These are phyloP conservation scores for Quercus mongolica DNA, from an alignment of 306 rosid genomes.

Conservation along the genomic window DNA sequence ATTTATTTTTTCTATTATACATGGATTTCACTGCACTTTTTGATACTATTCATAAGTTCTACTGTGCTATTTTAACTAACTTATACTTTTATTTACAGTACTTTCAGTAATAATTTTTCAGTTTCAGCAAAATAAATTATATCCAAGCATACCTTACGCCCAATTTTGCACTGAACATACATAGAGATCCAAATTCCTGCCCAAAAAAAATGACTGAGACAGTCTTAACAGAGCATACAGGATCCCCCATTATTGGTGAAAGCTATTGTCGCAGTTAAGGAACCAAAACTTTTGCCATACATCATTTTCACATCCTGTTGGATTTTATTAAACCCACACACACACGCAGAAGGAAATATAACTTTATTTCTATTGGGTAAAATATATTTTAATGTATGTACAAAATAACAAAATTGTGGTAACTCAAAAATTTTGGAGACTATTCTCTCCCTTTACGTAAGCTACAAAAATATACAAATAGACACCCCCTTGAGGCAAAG, in stretches of 20 bases:
- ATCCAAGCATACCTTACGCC: too few species aligned
- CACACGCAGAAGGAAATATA: not conserved
- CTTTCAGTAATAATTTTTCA: too few species aligned
- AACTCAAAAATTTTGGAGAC: slow-evolving; percentile 5
- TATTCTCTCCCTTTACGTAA: slow-evolving; percentile 23
- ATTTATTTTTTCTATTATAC: too few species aligned
- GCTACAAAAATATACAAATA: slow-evolving; percentile 42
- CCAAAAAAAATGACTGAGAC: too few species aligned
- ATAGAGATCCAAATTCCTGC: too few species aligned
- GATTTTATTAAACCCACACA: not conserved
- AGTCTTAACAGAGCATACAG: too few species aligned
- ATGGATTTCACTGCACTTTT: too few species aligned
- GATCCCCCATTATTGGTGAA: not conserved
- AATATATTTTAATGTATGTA: slow-evolving; percentile 17
- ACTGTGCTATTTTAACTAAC: too few species aligned
- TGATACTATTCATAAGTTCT: too few species aligned
- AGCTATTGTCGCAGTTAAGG: not conserved
- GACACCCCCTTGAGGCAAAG: not conserved
- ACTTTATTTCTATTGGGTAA: not conserved
- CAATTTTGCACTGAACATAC: too few species aligned
- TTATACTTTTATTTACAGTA: too few species aligned
- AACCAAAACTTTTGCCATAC: not conserved
- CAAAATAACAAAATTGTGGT: slow-evolving; percentile 6
- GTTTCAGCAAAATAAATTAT: too few species aligned
- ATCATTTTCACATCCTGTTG: not conserved